phyloP scores from a whole-genome alignment of 257 asterid genomes.

The Echites panduratus region DNA sequence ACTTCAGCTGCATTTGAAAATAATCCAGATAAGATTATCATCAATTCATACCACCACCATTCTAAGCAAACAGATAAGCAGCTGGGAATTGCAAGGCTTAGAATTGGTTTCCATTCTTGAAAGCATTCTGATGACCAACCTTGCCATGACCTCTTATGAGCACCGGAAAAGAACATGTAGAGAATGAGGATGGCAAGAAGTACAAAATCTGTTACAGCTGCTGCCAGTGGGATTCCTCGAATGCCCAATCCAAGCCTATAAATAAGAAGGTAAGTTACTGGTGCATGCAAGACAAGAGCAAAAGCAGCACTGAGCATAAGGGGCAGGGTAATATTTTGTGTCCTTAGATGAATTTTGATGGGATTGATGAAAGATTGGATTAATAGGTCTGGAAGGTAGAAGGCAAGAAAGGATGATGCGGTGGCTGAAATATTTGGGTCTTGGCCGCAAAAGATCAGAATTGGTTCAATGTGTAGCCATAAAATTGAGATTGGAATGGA shows the following conservation, averaged over 20 bases:
- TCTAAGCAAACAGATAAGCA: constrained; percentile 45
- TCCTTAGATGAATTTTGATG: constrained; percentile 40
- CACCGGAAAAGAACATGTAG: constrained; percentile 16
- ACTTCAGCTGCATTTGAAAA: constrained; percentile 40
- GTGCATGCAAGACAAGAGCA: constrained; percentile 46
- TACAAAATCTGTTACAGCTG: constrained; percentile 28
- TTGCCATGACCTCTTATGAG: constrained; percentile 22
- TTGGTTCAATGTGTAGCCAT: constrained; percentile 57
- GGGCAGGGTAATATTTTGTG: constrained; percentile 55
- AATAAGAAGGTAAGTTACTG: constrained; percentile 36
- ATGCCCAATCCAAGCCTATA: constrained; percentile 38
- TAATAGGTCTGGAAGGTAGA: constrained; percentile 49
- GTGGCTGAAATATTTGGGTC: constrained; percentile 45
- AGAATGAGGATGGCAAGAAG: constrained; percentile 25
- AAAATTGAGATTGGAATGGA: constrained; percentile 56
- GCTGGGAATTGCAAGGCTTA: constrained; percentile 41
- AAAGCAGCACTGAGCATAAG: constrained; percentile 37
- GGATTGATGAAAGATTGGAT: constrained; percentile 54
- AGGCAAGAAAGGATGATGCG: constrained; percentile 48
- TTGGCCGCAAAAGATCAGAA: constrained; percentile 42
- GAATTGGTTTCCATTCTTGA: constrained; percentile 37
- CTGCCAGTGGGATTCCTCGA: constrained; percentile 44
- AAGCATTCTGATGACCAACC: constrained; percentile 23
- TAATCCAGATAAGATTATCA: constrained; percentile 57
- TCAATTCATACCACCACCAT: constrained; percentile 65